Evolutionary conservation across 2,329 filamentous ascomycete species (phyloP), one percentile per base, ranked within the genome.

Genomic region (Neopestalotiopsis sp.): DNA sequence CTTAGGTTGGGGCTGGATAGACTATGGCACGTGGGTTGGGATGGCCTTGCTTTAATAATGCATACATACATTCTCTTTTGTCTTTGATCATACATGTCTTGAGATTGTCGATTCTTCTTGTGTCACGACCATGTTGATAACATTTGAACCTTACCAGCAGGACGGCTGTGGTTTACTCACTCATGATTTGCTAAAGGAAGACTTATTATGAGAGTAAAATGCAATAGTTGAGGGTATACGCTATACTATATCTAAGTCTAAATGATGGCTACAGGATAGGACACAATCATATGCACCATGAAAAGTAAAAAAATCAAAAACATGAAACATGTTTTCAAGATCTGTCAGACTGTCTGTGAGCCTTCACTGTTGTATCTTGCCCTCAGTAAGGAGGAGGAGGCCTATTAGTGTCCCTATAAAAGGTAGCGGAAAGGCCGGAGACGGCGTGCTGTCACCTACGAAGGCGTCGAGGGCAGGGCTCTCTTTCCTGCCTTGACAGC

Each of bases 401-500:
- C 14, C 45, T 52, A 7, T n/a, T 10, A n/a, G n/a, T 52, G 7
- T 9, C 20, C 17, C 17, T 9, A 4, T 52, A 52, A 9, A 9
- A 52, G 14, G 17, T n/a, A 24, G 20, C n/a, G 4, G 45, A 52
- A 20, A 52, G 17, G 3, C 2, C n/a, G n/a, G 6, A 52, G 5
- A 20, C 20, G 6, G n/a, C 45, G n/a, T n/a, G 57, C 57, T n/a
- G 24, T 59, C 20, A 13, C 49, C 40, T 40, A 64, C 61, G 40
- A 20, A 30, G 45, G 64, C 24, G 64, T 67, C 12, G 71, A 65
- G 7, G 72, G 70, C 56, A 77, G n/a, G 3, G 69, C 69, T 34
- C 83, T 79, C 75, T 85, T 88, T 1, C 79, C 76, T 6, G 79
- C 76, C 78, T 91, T 92, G 7, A 85, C 80, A 12, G 88, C 89